Percentiles rank a stretch among this genome's conserved stretches.
phyloP scores from a whole-genome alignment of 1,284 basidiomycete species.

The Afroboletus lepidellus region DNA sequence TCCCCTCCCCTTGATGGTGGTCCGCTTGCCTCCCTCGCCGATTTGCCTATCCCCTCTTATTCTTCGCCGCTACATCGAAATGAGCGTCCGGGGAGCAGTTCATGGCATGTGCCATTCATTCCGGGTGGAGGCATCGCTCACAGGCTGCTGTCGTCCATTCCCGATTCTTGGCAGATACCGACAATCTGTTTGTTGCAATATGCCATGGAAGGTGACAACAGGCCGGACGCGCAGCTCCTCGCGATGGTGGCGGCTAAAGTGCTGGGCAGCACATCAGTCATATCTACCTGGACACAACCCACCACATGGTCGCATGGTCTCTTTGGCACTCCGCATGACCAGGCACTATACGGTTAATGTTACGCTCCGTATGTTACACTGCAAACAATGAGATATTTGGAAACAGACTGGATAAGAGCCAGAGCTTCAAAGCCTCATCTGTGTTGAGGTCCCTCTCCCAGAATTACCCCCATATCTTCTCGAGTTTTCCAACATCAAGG shows the following conservation, averaged over 20 bases:
- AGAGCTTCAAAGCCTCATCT: no score
- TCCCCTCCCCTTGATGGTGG: constrained; percentile 40
- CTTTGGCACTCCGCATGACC: constrained; percentile 71
- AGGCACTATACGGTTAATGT: constrained; percentile 68
- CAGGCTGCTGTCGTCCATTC: constrained; percentile 57
- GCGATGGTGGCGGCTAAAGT: constrained; percentile 54
- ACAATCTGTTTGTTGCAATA: constrained; percentile 61
- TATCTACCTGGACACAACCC: constrained; percentile 54
- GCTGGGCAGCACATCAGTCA: constrained; percentile 38
- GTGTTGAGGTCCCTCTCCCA: no score
- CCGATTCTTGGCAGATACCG: constrained; percentile 56
- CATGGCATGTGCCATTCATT: constrained; percentile 53
- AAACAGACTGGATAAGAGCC: no score
- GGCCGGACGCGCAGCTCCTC: constrained; percentile 64
- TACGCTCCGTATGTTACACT: constrained; percentile 11
- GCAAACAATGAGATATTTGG: background rate
- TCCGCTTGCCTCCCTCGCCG: constrained; percentile 40
- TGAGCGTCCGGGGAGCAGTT: constrained; percentile 31
- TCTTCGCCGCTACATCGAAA: constrained; percentile 43
- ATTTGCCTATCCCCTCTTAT: constrained; percentile 51
- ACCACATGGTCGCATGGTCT: constrained; percentile 64
- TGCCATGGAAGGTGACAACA: constrained; percentile 77
- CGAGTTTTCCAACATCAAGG: no score
- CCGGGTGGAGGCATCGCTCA: constrained; percentile 75
- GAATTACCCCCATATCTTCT: no score